phyloP scores from a whole-genome alignment of 768 basidiomycete species.

The Hericium alpestre region DNA sequence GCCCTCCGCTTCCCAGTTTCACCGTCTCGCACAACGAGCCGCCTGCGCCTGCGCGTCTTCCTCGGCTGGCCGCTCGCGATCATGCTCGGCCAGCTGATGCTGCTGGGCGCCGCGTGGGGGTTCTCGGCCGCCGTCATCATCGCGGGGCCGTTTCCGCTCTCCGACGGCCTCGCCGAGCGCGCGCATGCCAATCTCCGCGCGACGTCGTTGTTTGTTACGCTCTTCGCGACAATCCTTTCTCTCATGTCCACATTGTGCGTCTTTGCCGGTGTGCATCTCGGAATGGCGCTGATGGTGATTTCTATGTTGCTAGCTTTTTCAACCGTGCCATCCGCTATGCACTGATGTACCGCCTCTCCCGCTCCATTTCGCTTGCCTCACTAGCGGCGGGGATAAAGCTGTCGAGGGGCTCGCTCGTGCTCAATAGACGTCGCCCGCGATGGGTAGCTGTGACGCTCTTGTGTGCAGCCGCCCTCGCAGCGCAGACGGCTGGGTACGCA shows the following conservation, averaged over 20 bases:
- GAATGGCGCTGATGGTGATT: too few relatives aligned
- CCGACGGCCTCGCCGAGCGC: not conserved
- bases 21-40: not conserved
- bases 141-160: not conserved
- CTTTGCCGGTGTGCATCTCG: too few relatives aligned
- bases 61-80: not conserved
- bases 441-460: not conserved
- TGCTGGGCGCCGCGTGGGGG: not conserved
- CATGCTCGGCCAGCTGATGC: not conserved
- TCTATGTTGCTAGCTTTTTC: not conserved
- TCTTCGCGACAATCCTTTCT: not conserved
- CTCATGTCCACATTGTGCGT: not conserved
- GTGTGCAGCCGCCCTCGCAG: not conserved
- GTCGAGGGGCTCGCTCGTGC: not conserved
- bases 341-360: not conserved
- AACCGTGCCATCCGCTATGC: not conserved
- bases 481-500: not conserved
- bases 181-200: not conserved
- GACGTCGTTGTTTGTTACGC: not conserved
- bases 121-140: not conserved
- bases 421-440: not conserved
- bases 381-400: not conserved
- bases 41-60: not conserved
- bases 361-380: not conserved
- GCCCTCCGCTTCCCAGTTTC: not conserved